A percentile compares a stretch with the other conserved stretches of the same genome.
Evolutionary conservation across 805 yeast species (phyloP).

Genomic region (Nakazawaea molendinolei): DNA sequence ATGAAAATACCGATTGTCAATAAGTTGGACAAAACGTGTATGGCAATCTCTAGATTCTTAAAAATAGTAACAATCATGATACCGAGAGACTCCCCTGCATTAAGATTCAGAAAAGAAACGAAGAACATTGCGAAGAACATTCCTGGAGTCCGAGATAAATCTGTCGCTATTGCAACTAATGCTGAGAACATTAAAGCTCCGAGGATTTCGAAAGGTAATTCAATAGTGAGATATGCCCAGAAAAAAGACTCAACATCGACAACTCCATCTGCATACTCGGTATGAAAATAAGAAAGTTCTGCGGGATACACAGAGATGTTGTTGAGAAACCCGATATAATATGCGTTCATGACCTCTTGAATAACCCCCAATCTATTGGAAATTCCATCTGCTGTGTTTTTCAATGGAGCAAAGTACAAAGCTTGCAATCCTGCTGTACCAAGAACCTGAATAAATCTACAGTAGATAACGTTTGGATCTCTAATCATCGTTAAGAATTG

Average conservation of each 20-base stretch:
- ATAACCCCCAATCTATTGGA: constrained; percentile 66
- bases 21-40: constrained; percentile 52
- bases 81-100: constrained; percentile 72
- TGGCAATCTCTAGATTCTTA: constrained; percentile 62
- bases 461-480: constrained; percentile 51
- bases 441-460: constrained; percentile 58
- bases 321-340: constrained; percentile 64
- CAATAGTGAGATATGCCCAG: constrained; percentile 43
- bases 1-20: constrained; percentile 61
- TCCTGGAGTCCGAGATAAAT: constrained; percentile 55
- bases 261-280: constrained; percentile 61
- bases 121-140: constrained; percentile 57
- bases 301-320: constrained; percentile 62
- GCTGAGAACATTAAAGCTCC: constrained; percentile 49
- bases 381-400: constrained; percentile 42
- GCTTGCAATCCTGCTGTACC: constrained; percentile 62
- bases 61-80: constrained; percentile 62
- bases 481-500: constrained; percentile 37
- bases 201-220: constrained; percentile 50
- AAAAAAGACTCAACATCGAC: constrained; percentile 58
- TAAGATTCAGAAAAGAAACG: constrained; percentile 40
- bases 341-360: constrained; percentile 50
- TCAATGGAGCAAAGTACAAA: constrained; percentile 58
- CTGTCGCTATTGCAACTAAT: constrained; percentile 54
- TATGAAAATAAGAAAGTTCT: constrained; percentile 60